These are phyloP conservation scores for Hysterangium stoloniferum DNA, from an alignment of 768 basidiomycete species.

Conservation along the genomic window DNA sequence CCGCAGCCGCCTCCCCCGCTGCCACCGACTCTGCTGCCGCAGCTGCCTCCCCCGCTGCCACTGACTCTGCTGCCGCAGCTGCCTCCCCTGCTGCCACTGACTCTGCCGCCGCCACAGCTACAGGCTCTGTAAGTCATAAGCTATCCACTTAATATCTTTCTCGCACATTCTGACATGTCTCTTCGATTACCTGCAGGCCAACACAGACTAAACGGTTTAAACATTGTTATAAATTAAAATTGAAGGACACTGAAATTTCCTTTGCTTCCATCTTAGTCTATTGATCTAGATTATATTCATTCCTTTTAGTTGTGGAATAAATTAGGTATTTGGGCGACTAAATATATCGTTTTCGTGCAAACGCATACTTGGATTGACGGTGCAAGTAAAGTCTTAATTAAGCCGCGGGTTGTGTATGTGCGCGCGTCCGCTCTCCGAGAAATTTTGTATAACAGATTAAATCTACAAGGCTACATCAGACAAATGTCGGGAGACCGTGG, in stretches of 20 bases:
- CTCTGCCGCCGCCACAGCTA: not conserved
- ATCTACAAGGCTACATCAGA: too few species aligned
- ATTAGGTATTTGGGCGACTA: not conserved
- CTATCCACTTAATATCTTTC: not conserved
- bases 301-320: not conserved
- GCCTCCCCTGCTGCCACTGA: not conserved
- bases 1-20: not conserved
- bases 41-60: not conserved
- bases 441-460: too few species aligned
- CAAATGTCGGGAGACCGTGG: too few species aligned
- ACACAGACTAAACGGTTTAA: not conserved
- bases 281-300: slow-evolving; percentile 3
- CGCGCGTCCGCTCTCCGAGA: too few species aligned
- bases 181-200: not conserved
- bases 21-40: not conserved
- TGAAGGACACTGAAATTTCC: not conserved
- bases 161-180: not conserved
- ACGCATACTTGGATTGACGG: too few species aligned
- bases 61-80: not conserved
- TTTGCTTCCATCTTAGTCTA: not conserved
- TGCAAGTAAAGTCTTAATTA: too few species aligned
- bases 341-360: not conserved
- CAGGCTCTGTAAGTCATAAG: not conserved
- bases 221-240: not conserved
- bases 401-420: too few species aligned